These are phyloP conservation scores for Phaeolepiota aurea DNA, from an alignment of 768 basidiomycete genomes.

Conservation along the genomic window DNA sequence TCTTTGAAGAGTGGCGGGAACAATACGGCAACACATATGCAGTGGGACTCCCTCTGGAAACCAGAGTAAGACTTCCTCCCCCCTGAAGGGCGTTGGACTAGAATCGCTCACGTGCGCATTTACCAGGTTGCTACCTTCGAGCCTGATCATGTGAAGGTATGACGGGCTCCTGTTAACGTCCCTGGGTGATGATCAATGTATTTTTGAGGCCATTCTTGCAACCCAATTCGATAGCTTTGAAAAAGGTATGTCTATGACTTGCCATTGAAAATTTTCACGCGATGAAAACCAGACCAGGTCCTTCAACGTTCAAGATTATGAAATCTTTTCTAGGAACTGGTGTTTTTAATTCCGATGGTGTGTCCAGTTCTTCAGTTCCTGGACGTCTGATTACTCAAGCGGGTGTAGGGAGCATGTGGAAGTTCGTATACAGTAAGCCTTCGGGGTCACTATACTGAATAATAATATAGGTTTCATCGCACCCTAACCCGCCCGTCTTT, in stretches of 20 bases:
- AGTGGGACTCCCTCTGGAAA: slow-evolving; percentile 17
- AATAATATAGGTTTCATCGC: slow-evolving; percentile 41
- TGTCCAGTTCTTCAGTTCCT: slow-evolving; percentile 4
- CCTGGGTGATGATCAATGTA: too few relatives aligned
- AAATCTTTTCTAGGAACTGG: slow-evolving; percentile 41
- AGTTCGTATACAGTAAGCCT: slow-evolving; percentile 28
- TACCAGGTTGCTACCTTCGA: slow-evolving; percentile 25
- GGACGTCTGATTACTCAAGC: neutral
- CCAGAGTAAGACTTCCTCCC: slow-evolving; percentile 18
- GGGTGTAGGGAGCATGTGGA: slow-evolving; percentile 51
- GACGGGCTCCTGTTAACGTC: too few relatives aligned
- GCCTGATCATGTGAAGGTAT: slow-evolving; percentile 31
- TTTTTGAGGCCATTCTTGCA: slow-evolving; percentile 26
- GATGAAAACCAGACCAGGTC: too few relatives aligned
- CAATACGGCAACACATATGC: slow-evolving; percentile 16
- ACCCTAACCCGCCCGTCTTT: slow-evolving; percentile 66
- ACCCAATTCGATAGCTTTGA: slow-evolving; percentile 37
- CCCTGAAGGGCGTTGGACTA: too few relatives aligned
- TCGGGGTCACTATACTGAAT: neutral
- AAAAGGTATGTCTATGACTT: too few relatives aligned
- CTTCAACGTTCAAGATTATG: too few relatives aligned
- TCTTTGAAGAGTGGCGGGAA: slow-evolving; percentile 11
- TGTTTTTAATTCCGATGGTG: slow-evolving; percentile 54
- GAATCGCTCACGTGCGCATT: too few relatives aligned
- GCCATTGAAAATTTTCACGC: too few relatives aligned